Evolutionary conservation across 768 basidiomycete species (phyloP), one percentile per base, ranked within the genome.

Genomic region (Phylloporus sp.): DNA sequence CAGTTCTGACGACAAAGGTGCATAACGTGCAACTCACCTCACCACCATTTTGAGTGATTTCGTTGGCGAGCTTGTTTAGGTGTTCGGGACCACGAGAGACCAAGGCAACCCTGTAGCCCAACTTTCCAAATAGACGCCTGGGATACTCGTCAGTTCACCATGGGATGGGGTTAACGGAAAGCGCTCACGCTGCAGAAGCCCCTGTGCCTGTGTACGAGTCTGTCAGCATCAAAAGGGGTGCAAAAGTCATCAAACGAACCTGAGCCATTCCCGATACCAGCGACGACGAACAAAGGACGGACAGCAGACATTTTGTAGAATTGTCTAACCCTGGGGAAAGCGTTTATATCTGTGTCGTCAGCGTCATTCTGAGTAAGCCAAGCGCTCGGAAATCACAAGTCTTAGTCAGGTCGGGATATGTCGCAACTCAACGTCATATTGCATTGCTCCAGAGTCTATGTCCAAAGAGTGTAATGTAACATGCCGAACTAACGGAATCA

Each of bases 21-120:
- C 7, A 56, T 26, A 20, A 23, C 1, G 24, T 15, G 55, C 71
- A 43, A 50, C 52, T 23, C 26, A 82, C 86, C 56, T 82, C 74
- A 45, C 84, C 86, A n/a, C 85, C 84, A 9, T 70, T 59, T 11
- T 68, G 55, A 45, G 76, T 83, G 39, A 89, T 76, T 51, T 82
- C 80, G 15, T 73, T 65, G 11, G 83, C 78, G 6, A 86, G 67
- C 24, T 69, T 72, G 41, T 78, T 68, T n/a, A 87, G 72, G 20
- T 76, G 62, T 16, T 78, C 77, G 3, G 72, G 61, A 13, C 81
- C 79, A 42, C 85, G 74, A 12, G 85, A 83, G 32, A 88, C 73
- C 39, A 89, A 69, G 1, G 86, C 87, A 28, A 88, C 76, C 38
- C 74, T 79, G 61, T 86, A 88, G 0, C 86, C 86, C 27, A 78